These are phyloP conservation scores for Blastocystis sp. DNA, from an alignment of 352 stramenopile genomes.

Conservation along the genomic window DNA sequence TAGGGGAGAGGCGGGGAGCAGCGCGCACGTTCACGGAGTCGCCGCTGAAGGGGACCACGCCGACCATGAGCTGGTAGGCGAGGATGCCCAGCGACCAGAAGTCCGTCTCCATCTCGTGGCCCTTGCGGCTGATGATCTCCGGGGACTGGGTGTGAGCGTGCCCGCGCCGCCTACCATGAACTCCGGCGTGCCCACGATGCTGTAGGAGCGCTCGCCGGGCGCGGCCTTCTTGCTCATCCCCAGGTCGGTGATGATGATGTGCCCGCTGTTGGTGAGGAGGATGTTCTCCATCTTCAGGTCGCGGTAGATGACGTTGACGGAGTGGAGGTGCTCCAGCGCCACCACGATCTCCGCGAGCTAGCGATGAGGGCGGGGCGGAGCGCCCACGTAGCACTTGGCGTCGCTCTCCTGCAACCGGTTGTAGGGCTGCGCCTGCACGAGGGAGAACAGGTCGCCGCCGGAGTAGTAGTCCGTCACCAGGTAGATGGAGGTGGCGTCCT, in stretches of 20 bases:
- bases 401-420: constrained; percentile 76
- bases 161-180: constrained; percentile 76
- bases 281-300: constrained; percentile 84
- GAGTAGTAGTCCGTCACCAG: constrained; percentile 86
- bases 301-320: constrained; percentile 81
- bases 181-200: constrained; percentile 81
- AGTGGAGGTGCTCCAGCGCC: constrained; percentile 80
- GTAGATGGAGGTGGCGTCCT: constrained; percentile 81
- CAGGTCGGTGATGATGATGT: constrained; percentile 83
- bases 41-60: constrained; percentile 62
- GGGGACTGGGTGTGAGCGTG: constrained; percentile 64
- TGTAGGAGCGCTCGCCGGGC: constrained; percentile 76
- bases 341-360: constrained; percentile 78
- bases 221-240: constrained; percentile 77
- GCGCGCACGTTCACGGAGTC: constrained; percentile 28
- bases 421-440: constrained; percentile 77
- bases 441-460: constrained; percentile 81
- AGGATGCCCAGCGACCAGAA: constrained; percentile 79
- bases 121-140: constrained; percentile 78
- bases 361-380: neutral
- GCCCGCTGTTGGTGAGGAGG: constrained; percentile 80
- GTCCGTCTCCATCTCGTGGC: constrained; percentile 81
- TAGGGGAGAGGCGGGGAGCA: constrained; percentile 79
- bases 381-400: constrained; percentile 77
- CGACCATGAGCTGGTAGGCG: constrained; percentile 65